Evolutionary conservation across 495 filamentous ascomycete species (phyloP), one percentile per base, ranked within the genome.

Genomic region (Talaromyces borbonicus): DNA sequence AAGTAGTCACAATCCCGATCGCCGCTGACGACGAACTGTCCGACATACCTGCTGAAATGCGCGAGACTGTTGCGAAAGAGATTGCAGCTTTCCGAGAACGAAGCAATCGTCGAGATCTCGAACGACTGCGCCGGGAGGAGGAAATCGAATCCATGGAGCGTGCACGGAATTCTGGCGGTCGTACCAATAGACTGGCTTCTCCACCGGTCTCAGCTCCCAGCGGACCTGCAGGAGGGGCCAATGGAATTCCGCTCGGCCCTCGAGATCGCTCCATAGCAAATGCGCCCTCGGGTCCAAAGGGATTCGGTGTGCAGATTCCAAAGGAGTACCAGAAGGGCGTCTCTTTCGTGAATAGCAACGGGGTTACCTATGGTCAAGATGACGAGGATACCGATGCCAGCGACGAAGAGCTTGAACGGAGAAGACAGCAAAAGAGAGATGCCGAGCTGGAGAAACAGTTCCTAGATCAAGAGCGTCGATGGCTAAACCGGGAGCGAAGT

Each of bases 11-110:
- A 32, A 96, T 95, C 49, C 84, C 87, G 3, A 76, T 95, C 27
- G 84, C 85, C 6, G 76, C 82, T 20, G 92, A 99, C 53, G 92
- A 99, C 58, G 92, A 99, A 54, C 72, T 99, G 23, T 83, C 87
- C 31, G 93, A 99, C 56, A 95, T 99, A 46, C 92, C 92, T 2
- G 82, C 85, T 8, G 92, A 96, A 56, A 90, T 90, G 89, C 81
- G 92, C n/a, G 92, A 90, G 55, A 95, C 83, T 6, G 90, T 99
- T 19, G 87, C 92, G 6, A 83, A 83, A 49, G 93, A 99, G 54
- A 99, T 99, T 51, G 77, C 85, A 6, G 85, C 88, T 8, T 99
- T 99, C 69, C 75, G 92, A 53, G 89, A 97, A 46, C 73, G 90
- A 30, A 95, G 89, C 53, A 92, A 80, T 46, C 74, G 81, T 32